These are phyloP conservation scores for Microbotryomycetes sp. DNA, from an alignment of 1,284 basidiomycete genomes.

Conservation along the genomic window DNA sequence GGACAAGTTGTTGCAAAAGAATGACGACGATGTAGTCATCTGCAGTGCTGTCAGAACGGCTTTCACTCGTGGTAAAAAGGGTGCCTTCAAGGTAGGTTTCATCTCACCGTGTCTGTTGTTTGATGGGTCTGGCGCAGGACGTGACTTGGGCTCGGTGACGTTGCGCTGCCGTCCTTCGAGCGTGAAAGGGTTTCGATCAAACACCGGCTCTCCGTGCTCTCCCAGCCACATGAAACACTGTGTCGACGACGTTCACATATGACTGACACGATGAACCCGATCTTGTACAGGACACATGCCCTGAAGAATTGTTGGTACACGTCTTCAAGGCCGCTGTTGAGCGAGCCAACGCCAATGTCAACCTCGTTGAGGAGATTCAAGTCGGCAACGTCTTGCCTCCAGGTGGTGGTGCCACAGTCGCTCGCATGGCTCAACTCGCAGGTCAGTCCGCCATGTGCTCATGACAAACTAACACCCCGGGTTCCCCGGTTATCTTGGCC, in stretches of 20 bases:
- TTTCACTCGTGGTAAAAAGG: conserved; percentile 61
- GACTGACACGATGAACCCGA: not conserved
- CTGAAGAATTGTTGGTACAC: conserved; percentile 80
- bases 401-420: conserved; percentile 78
- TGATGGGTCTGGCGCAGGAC: not conserved
- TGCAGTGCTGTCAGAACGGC: conserved; percentile 69
- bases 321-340: conserved; percentile 66
- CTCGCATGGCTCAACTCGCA: conserved; percentile 89
- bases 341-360: conserved; percentile 58
- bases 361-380: conserved; percentile 77
- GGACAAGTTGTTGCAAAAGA: conserved; percentile 52
- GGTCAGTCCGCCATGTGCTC: conserved; percentile 3
- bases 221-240: not conserved
- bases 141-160: not conserved
- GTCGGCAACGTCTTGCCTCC: conserved; percentile 93
- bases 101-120: not conserved
- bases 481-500: conserved; percentile 16
- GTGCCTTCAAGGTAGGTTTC: not conserved
- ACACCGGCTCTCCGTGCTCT: not conserved
- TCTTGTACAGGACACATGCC: conserved; percentile 65
- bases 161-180: not conserved
- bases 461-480: not conserved
- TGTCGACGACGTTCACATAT: not conserved
- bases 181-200: not conserved
- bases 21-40: conserved; percentile 81